phyloP scores from a whole-genome alignment of 1,139 yeast genomes.

The Lodderomyces oxycetoniae region DNA sequence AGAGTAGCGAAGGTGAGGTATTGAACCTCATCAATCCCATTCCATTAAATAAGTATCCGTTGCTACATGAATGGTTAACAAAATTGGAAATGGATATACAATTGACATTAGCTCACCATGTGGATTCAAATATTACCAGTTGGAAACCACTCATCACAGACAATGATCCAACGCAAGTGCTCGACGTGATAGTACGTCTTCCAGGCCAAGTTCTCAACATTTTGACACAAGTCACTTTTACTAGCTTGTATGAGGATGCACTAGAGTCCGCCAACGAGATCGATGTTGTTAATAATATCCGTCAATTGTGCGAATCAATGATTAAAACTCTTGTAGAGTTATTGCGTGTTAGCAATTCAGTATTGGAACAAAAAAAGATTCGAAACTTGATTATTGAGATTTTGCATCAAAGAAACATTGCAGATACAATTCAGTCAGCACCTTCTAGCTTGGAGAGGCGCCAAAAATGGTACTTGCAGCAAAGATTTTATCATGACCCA shows the following conservation, averaged over 20 bases:
- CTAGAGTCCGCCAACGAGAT: too few species aligned
- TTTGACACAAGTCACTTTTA: constrained; percentile 58
- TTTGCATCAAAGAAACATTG: constrained; percentile 54
- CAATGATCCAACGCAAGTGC: constrained; percentile 3
- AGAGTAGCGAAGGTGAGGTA: constrained; percentile 62
- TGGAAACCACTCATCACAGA: constrained; percentile 13
- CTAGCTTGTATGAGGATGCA: constrained; percentile 41
- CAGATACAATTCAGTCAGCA: constrained; percentile 20
- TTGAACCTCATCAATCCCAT: constrained; percentile 45
- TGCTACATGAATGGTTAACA: constrained; percentile 61
- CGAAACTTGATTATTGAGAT: constrained; percentile 64
- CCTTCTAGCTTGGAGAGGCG: constrained; percentile 14
- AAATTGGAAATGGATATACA: constrained; percentile 54
- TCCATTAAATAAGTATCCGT: constrained; percentile 36
- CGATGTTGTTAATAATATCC: too few species aligned
- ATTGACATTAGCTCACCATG: constrained; percentile 38
- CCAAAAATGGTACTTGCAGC: constrained; percentile 49
- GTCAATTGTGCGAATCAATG: too few species aligned
- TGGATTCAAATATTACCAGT: constrained; percentile 9
- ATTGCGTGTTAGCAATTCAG: background rate
- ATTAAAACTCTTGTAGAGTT: constrained; percentile 1
- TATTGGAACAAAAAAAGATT: constrained; percentile 31
- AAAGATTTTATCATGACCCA: constrained; percentile 42
- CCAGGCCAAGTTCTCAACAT: constrained; percentile 62
- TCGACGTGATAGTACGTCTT: constrained; percentile 11